Conservation (phyloP, 768 basidiomycete species). For the Lactarius trivialis region DNA sequence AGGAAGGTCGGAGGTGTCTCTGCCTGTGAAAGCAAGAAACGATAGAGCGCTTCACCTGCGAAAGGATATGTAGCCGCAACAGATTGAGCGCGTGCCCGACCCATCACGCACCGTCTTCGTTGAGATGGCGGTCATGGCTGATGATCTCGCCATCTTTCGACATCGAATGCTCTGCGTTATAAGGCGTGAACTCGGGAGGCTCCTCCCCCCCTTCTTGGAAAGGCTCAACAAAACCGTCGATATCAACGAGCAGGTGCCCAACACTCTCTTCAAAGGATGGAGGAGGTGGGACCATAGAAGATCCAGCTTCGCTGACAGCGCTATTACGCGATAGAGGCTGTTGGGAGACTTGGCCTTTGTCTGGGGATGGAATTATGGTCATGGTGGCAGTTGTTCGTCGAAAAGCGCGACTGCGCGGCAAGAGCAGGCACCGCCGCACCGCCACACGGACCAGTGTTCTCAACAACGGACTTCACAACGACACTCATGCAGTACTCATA, state of each 20-base stretch:
- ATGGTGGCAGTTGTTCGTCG: not conserved
- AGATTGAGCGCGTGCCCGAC: constrained; percentile 1
- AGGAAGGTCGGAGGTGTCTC: constrained; percentile 38
- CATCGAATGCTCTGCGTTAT: constrained; percentile 55
- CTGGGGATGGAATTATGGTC: not conserved
- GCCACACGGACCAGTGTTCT: not conserved
- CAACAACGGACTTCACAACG: not conserved
- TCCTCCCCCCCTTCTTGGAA: constrained; percentile 33
- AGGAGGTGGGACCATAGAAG: constrained; percentile 14
- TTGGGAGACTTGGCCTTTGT: not conserved
- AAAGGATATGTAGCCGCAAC: not conserved
- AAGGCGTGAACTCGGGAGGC: constrained; percentile 55
- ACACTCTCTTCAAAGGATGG: constrained; percentile 24
- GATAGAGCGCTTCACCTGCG: constrained; percentile 63
- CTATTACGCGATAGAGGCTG: not conserved
- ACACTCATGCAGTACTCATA: not conserved
- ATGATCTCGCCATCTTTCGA: constrained; percentile 45
- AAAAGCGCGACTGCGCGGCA: not conserved
- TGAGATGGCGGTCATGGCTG: constrained; percentile 66
- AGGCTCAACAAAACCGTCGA: constrained; percentile 25
- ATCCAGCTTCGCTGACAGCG: constrained; percentile 4
- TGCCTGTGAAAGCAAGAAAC: constrained; percentile 61
- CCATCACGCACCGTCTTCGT: constrained; percentile 46
- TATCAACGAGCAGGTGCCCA: constrained; percentile 23
- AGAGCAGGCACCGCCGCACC: not conserved